Conservation (phyloP, 805 yeast species). For the Lipomyces starkeyi region DNA sequence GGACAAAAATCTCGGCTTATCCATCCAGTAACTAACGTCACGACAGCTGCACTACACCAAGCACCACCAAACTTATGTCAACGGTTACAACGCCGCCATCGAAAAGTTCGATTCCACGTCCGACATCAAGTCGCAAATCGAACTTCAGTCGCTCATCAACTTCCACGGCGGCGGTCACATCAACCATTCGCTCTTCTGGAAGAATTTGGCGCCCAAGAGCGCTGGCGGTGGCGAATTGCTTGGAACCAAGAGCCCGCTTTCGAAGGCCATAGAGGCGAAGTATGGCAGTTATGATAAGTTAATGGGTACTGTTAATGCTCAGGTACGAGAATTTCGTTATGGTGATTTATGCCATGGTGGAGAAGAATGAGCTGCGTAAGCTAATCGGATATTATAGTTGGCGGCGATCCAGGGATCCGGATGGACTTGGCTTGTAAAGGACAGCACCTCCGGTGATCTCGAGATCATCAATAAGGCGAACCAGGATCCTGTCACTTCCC, state of each 20-base stretch:
- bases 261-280: slow-evolving; percentile 62
- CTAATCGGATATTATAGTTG: slow-evolving; percentile 50
- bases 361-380: not conserved
- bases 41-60: slow-evolving; percentile 69
- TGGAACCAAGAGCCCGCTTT: slow-evolving; percentile 60
- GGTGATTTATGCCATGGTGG: too few species aligned
- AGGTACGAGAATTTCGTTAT: slow-evolving; percentile 1
- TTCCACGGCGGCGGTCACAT: slow-evolving; percentile 93
- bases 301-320: slow-evolving; percentile 63
- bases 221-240: slow-evolving; percentile 74
- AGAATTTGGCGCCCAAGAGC: slow-evolving; percentile 76
- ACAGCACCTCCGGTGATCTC: slow-evolving; percentile 72
- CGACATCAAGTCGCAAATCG: slow-evolving; percentile 62
- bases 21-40: too few species aligned
- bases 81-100: slow-evolving; percentile 77
- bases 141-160: slow-evolving; percentile 74
- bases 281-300: slow-evolving; percentile 77
- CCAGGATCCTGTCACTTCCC: slow-evolving; percentile 83
- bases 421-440: slow-evolving; percentile 90
- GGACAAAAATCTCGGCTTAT: too few species aligned
- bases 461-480: slow-evolving; percentile 82
- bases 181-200: slow-evolving; percentile 89
- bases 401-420: slow-evolving; percentile 96
- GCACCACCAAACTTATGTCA: slow-evolving; percentile 92
- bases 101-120: slow-evolving; percentile 78